A percentile compares a stretch with the other conserved stretches of the same genome.
These are phyloP conservation scores for Fusarium sp. DNA, from an alignment of 2,329 filamentous ascomycete genomes.

Conservation along the genomic window DNA sequence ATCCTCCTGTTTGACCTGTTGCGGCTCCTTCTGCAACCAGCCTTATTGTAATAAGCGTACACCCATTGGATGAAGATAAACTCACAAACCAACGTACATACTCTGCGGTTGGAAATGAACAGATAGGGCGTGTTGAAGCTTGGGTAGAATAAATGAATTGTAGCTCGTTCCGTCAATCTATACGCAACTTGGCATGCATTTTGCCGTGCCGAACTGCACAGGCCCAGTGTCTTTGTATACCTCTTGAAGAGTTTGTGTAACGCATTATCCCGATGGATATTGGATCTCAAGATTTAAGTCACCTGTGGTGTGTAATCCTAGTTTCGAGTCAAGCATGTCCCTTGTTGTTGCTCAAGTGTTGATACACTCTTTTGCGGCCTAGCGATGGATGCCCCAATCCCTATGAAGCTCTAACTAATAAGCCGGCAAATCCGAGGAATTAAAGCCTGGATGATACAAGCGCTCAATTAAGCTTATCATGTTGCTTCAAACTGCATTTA, in stretches of 20 bases:
- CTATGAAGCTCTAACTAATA: not conserved
- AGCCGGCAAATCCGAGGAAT: not conserved
- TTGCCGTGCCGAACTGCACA: not conserved
- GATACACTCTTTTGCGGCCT: not conserved
- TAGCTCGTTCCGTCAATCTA: not conserved
- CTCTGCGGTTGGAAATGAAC: not conserved
- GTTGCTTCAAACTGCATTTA: constrained; percentile 2
- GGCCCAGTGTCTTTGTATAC: not conserved
- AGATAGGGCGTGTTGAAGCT: not conserved
- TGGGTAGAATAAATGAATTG: not conserved
- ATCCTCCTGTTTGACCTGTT: not conserved
- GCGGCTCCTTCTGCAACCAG: not conserved
- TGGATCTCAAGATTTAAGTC: not conserved
- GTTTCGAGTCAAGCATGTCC: not conserved
- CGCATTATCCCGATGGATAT: not conserved
- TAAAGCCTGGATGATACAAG: constrained; percentile 13
- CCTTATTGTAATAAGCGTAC: not conserved
- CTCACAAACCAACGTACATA: not conserved
- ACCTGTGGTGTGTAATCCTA: not conserved
- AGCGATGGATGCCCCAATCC: not conserved
- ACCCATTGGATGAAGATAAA: not conserved
- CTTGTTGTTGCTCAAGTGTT: not conserved
- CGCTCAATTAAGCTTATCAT: constrained; percentile 21
- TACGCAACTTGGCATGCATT: not conserved
- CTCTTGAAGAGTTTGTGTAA: not conserved